These are phyloP conservation scores for Bretschneidera sinensis DNA, from an alignment of 345 rosid genomes.

Conservation along the genomic window DNA sequence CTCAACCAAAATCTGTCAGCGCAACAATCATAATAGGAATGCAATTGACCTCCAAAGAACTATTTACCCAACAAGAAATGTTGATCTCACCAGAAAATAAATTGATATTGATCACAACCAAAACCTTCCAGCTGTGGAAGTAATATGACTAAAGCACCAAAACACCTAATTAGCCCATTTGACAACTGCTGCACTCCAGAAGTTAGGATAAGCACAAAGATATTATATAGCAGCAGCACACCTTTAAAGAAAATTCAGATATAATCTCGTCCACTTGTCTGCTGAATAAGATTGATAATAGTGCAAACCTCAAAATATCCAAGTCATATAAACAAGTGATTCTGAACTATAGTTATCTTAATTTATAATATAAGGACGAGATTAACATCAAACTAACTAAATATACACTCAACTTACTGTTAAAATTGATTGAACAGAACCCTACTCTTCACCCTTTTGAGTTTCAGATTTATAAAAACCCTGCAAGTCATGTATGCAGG, in stretches of 20 bases:
- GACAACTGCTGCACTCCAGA: not conserved
- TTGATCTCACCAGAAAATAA: not conserved
- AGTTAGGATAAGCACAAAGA: not conserved
- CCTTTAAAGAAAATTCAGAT: not conserved
- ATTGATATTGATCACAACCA: no score
- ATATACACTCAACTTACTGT: not conserved
- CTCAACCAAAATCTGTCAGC: no score
- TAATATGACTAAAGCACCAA: not conserved
- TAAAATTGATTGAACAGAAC: not conserved
- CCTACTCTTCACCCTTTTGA: not conserved
- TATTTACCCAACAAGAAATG: not conserved
- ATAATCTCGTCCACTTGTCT: not conserved
- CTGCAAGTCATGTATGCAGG: not conserved
- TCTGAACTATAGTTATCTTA: not conserved
- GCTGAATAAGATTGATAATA: not conserved
- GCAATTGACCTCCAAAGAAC: not conserved
- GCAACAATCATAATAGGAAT: not conserved
- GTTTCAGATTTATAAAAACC: not conserved
- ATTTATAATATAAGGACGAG: not conserved
- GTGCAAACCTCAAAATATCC: not conserved
- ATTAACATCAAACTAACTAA: slow-evolving; percentile 15
- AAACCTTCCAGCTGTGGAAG: not conserved
- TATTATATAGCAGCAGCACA: not conserved
- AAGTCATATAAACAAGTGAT: not conserved
- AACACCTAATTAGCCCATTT: not conserved